phyloP scores from a whole-genome alignment of 176 grass and related monocot species.

The Luzula sylvatica region DNA sequence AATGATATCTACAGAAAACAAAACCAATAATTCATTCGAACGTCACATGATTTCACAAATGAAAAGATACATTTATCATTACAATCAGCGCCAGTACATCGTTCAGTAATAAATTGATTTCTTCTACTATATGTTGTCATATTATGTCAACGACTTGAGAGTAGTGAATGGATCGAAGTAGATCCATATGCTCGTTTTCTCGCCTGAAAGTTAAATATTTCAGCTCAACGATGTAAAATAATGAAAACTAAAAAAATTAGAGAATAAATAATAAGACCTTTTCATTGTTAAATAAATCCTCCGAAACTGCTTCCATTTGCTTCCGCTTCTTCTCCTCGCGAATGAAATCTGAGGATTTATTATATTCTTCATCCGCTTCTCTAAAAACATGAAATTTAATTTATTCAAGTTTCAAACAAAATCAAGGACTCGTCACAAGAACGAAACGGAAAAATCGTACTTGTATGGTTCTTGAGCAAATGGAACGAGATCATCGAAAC shows the following conservation, averaged over 20 bases:
- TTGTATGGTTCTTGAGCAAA: conserved; percentile 73
- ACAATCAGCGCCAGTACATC: not conserved
- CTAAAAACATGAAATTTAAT: conserved; percentile 35
- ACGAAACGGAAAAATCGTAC: conserved; percentile 27
- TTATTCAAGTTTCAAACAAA: conserved; percentile 1
- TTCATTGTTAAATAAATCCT: conserved; percentile 77
- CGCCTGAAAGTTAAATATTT: conserved; percentile 33
- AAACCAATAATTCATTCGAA: too few relatives aligned
- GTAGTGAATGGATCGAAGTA: conserved; percentile 60
- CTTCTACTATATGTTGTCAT: not conserved
- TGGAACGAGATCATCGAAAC: conserved; percentile 68
- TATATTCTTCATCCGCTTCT: conserved; percentile 40
- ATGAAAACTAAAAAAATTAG: not conserved
- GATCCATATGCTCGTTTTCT: conserved; percentile 57
- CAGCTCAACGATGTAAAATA: not conserved
- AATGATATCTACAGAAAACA: too few relatives aligned
- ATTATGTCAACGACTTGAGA: conserved; percentile 37
- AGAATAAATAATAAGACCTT: conserved; percentile 35
- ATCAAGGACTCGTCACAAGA: not conserved
- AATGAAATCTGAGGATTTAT: conserved; percentile 40
- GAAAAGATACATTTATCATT: not conserved
- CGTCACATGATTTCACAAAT: too few relatives aligned
- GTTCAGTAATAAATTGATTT: not conserved
- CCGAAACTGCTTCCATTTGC: conserved; percentile 79
- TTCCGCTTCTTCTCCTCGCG: conserved; percentile 68